Conservation (phyloP, 345 rosid genomes). For the Triadica sebifera region DNA sequence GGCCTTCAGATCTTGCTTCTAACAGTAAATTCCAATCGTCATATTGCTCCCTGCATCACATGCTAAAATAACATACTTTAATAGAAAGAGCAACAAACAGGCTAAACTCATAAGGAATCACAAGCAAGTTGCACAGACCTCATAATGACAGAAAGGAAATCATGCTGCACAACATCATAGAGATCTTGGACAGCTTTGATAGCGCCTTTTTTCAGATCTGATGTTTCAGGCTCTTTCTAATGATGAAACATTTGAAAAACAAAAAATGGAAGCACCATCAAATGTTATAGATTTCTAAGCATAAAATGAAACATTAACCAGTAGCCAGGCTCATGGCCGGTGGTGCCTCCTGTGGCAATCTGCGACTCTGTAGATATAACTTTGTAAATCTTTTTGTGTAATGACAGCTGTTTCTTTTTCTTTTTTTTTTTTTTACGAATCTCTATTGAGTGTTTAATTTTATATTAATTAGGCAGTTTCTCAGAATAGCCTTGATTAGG, state of each 20-base stretch:
- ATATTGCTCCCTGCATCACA: constrained; percentile 58
- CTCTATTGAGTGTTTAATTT: no score
- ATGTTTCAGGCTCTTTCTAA: constrained; percentile 71
- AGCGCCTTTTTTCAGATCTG: constrained; percentile 74
- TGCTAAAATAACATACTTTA: constrained; percentile 7
- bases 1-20: constrained; percentile 87
- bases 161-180: constrained; percentile 84
- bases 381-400: no score
- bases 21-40: constrained; percentile 70
- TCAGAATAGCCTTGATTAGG: no score
- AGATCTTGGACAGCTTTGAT: constrained; percentile 93
- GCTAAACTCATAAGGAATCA: constrained; percentile 8
- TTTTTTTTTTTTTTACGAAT: no score
- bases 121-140: constrained; percentile 48
- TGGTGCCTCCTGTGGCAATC: no score
- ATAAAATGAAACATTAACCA: neutral
- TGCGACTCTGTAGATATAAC: no score
- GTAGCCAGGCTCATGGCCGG: neutral
- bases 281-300: neutral
- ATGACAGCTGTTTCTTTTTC: no score
- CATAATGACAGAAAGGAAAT: constrained; percentile 69
- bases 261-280: neutral
- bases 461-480: no score
- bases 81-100: constrained; percentile 9
- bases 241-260: constrained; percentile 22